Base-by-base conservation (phyloP, 2,329 filamentous ascomycete species). In the Lasiodiplodia sp. region DNA sequence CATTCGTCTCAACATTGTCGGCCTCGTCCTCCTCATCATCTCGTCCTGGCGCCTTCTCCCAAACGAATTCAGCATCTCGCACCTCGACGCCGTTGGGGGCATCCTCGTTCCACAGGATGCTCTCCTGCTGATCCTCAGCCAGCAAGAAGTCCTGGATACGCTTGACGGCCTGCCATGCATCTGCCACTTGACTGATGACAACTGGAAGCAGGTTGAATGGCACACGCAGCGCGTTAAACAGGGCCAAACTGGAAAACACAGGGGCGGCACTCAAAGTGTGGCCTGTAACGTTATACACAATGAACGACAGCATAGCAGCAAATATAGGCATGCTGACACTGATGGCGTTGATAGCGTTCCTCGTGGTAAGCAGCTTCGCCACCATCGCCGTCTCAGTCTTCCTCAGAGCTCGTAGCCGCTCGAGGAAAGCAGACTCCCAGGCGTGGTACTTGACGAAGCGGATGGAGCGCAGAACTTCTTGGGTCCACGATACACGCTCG, bases 371-470 rank as follows among this genome's bases (percentile, higher is more conserved):
- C 56, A 98, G 82, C 18, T 93, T 83, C 77, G 97, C 94, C 69
- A 98, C 93, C n/a, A 91, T 88, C 67, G 86, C 83, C 70, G 97
- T 94, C 79, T 98, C 95, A 69, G 86, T 87, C 65, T 85, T 85
- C 69, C 95, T 88, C 70, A 97, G 91, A 25, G 89, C 86, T 62
- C 88, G 87, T 16, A 97, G 85, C 16, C 94, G 89, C 63, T 89
- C 85, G 14, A 97, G 83, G 76, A 98, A 97, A 38, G 92, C 91
- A 68, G 87, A 90, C 78, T 98, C 95, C 95, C 95, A 98, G 7
- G 94, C 94, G 76, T 97, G 97, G 79, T 89, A 97, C 79, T 98
- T 98, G 81, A 98, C 95, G 75, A 98, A 97, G 31, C 94, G 88
- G 25, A 97, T 94, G 0, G 93, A 92, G 73, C 93, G 91, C 16